These are phyloP conservation scores for Monoraphidium neglectum DNA, from an alignment of 139 green algal species.

Conservation along the genomic window DNA sequence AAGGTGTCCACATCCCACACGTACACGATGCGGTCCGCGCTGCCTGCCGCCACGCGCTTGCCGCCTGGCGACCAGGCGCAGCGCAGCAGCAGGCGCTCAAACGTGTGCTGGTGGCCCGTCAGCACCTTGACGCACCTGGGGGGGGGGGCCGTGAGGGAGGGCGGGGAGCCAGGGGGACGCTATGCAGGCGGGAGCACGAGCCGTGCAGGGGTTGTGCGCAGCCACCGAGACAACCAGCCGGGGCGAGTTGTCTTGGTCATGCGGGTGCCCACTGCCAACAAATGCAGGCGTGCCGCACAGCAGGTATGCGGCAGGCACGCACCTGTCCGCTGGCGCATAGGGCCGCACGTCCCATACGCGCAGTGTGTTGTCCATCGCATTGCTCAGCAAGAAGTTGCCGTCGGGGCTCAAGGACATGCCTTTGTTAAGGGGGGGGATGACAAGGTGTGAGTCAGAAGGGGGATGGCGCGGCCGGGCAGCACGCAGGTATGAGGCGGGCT, in stretches of 20 bases:
- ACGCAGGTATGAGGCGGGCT: neutral
- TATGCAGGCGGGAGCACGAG: too few relatives aligned
- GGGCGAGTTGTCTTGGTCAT: too few relatives aligned
- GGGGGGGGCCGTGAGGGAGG: too few relatives aligned
- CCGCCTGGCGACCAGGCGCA: conserved; percentile 93
- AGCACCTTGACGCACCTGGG: conserved; percentile 51
- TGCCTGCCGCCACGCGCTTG: conserved; percentile 78
- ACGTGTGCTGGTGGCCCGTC: conserved; percentile 84
- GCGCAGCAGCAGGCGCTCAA: conserved; percentile 91
- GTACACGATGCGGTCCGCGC: conserved; percentile 85
- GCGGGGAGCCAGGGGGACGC: too few relatives aligned
- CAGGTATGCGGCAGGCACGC: too few relatives aligned
- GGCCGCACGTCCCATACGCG: conserved; percentile 78
- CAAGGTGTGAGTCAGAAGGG: conserved; percentile 58
- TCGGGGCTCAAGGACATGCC: conserved; percentile 83
- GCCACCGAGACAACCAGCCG: too few relatives aligned
- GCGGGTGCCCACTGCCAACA: too few relatives aligned
- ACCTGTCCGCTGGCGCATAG: conserved; percentile 89
- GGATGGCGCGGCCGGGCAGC: neutral
- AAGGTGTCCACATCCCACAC: conserved; percentile 48
- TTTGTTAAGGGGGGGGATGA: conserved; percentile 70
- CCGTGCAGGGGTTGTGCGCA: too few relatives aligned
- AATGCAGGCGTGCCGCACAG: too few relatives aligned
- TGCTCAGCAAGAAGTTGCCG: conserved; percentile 89
- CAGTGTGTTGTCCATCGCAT: conserved; percentile 97